Percentiles rank a stretch among this genome's conserved stretches.
Conservation (phyloP, 352 stramenopile species). For the Phytophthora cryptogea region DNA sequence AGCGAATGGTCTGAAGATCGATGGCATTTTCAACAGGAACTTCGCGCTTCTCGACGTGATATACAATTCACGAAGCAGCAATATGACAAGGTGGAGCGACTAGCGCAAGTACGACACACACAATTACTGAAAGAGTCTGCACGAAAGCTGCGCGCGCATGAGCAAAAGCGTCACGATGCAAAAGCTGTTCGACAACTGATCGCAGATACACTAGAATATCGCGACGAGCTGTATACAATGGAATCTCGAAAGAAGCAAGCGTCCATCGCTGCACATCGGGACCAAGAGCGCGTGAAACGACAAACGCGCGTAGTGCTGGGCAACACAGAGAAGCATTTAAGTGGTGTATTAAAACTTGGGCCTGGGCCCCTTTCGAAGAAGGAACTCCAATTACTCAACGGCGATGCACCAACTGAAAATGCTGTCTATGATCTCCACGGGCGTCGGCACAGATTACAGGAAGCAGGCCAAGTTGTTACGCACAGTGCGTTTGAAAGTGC, state of each 20-base stretch:
- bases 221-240: slow-evolving; percentile 42
- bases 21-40: slow-evolving; percentile 41
- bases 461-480: slow-evolving; percentile 31
- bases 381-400: slow-evolving; percentile 39
- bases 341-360: slow-evolving; percentile 39
- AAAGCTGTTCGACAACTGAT: slow-evolving; percentile 52
- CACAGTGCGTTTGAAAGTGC: slow-evolving; percentile 47
- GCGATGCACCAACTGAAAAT: slow-evolving; percentile 6
- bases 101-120: slow-evolving; percentile 45
- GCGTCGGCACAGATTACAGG: slow-evolving; percentile 37
- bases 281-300: slow-evolving; percentile 49
- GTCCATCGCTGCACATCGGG: slow-evolving; percentile 41
- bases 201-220: slow-evolving; percentile 62
- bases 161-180: slow-evolving; percentile 46
- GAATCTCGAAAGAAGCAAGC: slow-evolving; percentile 50
- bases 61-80: slow-evolving; percentile 40
- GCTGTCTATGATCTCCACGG: slow-evolving; percentile 73
- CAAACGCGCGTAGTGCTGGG: slow-evolving; percentile 38
- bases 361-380: slow-evolving; percentile 50
- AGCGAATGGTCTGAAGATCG: slow-evolving; percentile 55
- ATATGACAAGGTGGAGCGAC: slow-evolving; percentile 41
- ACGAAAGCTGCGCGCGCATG: slow-evolving; percentile 14
- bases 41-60: slow-evolving; percentile 49
- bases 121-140: slow-evolving; percentile 39
- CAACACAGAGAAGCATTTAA: slow-evolving; percentile 34